Percentiles rank a stretch among this genome's conserved stretches.
Evolutionary conservation across 345 rosid species (phyloP).

Genomic region (Hibiscus syriacus): DNA sequence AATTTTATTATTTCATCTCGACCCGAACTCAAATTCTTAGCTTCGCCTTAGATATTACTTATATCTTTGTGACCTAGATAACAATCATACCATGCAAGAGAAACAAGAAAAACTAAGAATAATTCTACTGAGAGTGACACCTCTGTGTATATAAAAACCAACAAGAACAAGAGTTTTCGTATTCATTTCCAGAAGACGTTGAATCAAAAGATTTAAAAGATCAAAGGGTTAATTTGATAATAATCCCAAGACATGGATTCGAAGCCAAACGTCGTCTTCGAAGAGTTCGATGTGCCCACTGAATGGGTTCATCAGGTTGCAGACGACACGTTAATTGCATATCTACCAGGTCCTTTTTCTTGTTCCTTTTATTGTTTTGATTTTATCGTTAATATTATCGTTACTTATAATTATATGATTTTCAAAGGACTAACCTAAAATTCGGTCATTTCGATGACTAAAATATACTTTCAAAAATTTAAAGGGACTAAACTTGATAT

Average conservation of each 20-base stretch:
- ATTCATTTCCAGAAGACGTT: neutral
- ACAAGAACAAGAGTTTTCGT: neutral
- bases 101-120: neutral
- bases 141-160: neutral
- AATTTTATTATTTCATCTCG: no score
- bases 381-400: no score
- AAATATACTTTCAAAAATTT: no score
- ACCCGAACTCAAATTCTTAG: no score
- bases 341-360: no score
- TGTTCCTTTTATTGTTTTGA: no score
- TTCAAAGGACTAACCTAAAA: no score
- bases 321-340: slow-evolving; percentile 25
- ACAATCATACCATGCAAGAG: neutral
- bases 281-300: slow-evolving; percentile 24
- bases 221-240: neutral
- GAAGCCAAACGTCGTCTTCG: neutral
- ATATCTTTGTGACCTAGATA: no score
- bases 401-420: no score
- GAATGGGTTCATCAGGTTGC: slow-evolving; percentile 31
- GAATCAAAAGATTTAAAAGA: neutral
- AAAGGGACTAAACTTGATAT: no score
- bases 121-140: neutral
- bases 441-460: no score
- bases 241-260: neutral
- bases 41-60: no score